Base-by-base conservation (phyloP, 1,284 basidiomycete species). In the Amylostereum chailletii region DNA sequence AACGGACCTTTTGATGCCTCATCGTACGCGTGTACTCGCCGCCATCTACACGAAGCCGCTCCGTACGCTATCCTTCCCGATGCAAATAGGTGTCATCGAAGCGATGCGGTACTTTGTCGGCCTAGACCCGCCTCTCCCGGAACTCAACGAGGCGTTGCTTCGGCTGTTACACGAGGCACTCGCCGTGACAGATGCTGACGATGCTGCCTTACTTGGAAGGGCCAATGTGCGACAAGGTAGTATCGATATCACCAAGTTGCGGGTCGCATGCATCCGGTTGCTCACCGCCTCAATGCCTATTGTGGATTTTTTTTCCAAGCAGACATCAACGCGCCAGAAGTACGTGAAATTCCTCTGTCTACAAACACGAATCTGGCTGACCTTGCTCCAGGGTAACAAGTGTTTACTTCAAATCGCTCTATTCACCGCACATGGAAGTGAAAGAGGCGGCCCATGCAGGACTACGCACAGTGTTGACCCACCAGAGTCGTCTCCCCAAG, bases 21-120 rank as follows among this genome's bases (percentile, higher is more conserved):
- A 94, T 57, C 86, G 92, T 45, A 89, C 93, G 52, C 85, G 94
- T 10, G 83, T 98, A 63, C 74, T 98, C 45, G 80, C 81, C 19
- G 86, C 88, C 1, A 95, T 99, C 59, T 99, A 92, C 70, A 90
- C 89, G 30, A 99, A 99, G 64, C 96, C 96, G 19, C 76, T 99
- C n/a, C 79, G 96, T 49, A 96, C 96, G 0, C 76, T 99, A 19
- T 94, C 94, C 1, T 95, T 98, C 63, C 79, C 89, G 10, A 92
- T 95, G 65, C 96, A 99, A 66, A 97, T 99, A 51, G 96, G 94
- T 33, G 94, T 98, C 77, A 94, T 99, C 51, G 96, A 99, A 62
- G 94, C 94, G 8, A 84, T 99, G 53, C 90, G 94, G 19, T 99
- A 94, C 65, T 90, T 91, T 62, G 77, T 95, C 52, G 86, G 81